Evolutionary conservation across 768 basidiomycete genomes (phyloP), one percentile per base, ranked within the genome.

Genomic region (Plicaturopsis crispa): DNA sequence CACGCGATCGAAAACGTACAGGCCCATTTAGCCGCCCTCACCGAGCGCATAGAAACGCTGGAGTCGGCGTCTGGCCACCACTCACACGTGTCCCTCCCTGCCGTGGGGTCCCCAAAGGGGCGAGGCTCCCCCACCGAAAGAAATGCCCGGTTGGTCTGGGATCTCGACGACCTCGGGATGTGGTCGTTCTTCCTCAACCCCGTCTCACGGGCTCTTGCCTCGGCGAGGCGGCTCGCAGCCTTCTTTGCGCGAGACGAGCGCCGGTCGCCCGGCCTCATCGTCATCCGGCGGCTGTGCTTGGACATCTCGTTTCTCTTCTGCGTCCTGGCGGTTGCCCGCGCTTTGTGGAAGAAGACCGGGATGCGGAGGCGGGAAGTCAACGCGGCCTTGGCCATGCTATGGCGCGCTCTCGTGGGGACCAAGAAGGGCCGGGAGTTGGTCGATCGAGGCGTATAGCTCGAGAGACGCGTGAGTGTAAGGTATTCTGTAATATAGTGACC

Each of bases 111-210:
- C 10, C 62, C 67, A 33, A 61, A 67, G n/a, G 61, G 63, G 23
- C 73, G 70, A 24, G 59, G 56, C 22, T 43, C 24, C 8, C 56
- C 59, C 22, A 14, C 26, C 8, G 26, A 28, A 8, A 8, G 14
- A 8, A 8, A 14, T 28, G 26, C 26, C 8, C 10, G 14, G 10
- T 28, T 8, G 10, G 58, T 67, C 14, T 85, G 81, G 80, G 81
- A 87, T 52, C 51, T 84, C n/a, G 73, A 85, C 35, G 84, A 89
- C 53, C 65, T 89, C 54, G 88, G 88, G 33, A 72, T 89, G 65
- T 91, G 88, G 88, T 75, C 87, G 5, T 48, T 81, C 32, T 63
- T 88, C 12, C 61, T 86, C 5, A 75, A 72, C 42, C 85, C 85
- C 7, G 37, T 87, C 10, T 59, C 72, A n/a, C 67, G 67, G 21